Percentiles rank a stretch among this genome's conserved stretches.
phyloP scores from a whole-genome alignment of 345 rosid genomes.

The Boechera stricta region DNA sequence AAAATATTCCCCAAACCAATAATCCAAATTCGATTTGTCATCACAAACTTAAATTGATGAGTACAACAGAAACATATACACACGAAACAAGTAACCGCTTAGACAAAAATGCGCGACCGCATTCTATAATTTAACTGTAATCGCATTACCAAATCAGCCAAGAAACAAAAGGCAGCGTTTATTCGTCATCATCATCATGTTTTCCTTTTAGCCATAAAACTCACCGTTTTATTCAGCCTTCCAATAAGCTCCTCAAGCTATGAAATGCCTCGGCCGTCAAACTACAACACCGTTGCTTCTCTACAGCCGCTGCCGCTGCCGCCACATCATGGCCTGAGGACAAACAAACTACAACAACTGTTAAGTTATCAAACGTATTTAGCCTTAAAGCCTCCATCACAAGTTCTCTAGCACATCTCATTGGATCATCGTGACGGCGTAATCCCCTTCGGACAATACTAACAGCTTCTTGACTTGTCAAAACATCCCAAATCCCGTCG shows the following conservation, averaged over 20 bases:
- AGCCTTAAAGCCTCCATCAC: slow-evolving; percentile 74
- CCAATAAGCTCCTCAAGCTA: slow-evolving; percentile 66
- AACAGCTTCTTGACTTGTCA: slow-evolving; percentile 78
- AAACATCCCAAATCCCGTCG: slow-evolving; percentile 64
- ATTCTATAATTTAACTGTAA: no score
- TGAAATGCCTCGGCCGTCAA: slow-evolving; percentile 74
- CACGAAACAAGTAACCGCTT: no score
- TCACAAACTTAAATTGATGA: no score
- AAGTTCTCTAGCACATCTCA: slow-evolving; percentile 61
- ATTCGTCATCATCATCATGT: slow-evolving; percentile 11
- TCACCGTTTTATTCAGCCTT: slow-evolving; percentile 39
- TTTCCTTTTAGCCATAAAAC: background rate
- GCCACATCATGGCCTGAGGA: slow-evolving; percentile 52
- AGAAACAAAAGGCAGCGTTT: background rate
- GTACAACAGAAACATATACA: no score
- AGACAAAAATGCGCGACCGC: no score
- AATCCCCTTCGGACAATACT: slow-evolving; percentile 31
- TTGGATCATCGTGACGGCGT: slow-evolving; percentile 56
- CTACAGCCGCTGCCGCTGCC: slow-evolving; percentile 32
- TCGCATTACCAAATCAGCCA: no score
- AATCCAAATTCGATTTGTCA: no score
- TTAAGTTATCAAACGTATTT: slow-evolving; percentile 74
- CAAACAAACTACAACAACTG: slow-evolving; percentile 74
- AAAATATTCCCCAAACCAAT: no score
- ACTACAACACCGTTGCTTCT: slow-evolving; percentile 58